Base-by-base conservation (phyloP, 352 stramenopile species). In the Globisporangium parvum region DNA sequence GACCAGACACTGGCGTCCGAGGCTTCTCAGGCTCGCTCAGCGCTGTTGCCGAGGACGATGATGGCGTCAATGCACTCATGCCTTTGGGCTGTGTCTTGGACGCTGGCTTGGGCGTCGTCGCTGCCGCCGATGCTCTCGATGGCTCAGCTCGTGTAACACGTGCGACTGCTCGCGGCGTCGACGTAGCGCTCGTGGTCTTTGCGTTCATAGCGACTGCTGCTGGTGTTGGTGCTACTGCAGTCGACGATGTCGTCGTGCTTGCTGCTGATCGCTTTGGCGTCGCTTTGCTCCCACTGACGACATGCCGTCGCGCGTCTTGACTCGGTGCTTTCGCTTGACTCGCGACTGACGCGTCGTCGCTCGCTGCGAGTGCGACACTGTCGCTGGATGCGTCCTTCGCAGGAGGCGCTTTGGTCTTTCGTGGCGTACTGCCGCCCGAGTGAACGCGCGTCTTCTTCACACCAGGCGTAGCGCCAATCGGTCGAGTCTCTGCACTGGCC, bases 41-140 rank as follows among this genome's bases (percentile, higher is more conserved):
- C 18, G 39, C 39, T 44, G 39, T 53, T 47, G 53, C 17, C 26
- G 40, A 31, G 21, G 24, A 21, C 26, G 24, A 18, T 42, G 14
- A 18, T 41, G 31, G 1, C 18, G 50, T 56, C 0, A 35, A 40
- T 1, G 8, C 10, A 37, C 31, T 37, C 8, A 8, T 8, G 31
- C 31, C 31, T 37, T 12, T 37, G 6, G 31, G 31, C 31, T 37
- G 10, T 37, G 31, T 37, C 41, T 64, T 64, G 11, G 37, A 55
- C 3, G 58, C 23, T n/a, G 51, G 35, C 35, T 64, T 59, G 15
- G 44, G 45, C 11, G 46, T 26, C 24, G 33, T 20, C 15, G n/a
- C 20, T 17, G n/a, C 20, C 21, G 31, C 31, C 10, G n/a, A 33
- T 37, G 45, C 47, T 33, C 18, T 44, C 18, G 39, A 44, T 44